Evolutionary conservation across 2,329 filamentous ascomycete genomes (phyloP).

Genomic region (Penicillium sp.): DNA sequence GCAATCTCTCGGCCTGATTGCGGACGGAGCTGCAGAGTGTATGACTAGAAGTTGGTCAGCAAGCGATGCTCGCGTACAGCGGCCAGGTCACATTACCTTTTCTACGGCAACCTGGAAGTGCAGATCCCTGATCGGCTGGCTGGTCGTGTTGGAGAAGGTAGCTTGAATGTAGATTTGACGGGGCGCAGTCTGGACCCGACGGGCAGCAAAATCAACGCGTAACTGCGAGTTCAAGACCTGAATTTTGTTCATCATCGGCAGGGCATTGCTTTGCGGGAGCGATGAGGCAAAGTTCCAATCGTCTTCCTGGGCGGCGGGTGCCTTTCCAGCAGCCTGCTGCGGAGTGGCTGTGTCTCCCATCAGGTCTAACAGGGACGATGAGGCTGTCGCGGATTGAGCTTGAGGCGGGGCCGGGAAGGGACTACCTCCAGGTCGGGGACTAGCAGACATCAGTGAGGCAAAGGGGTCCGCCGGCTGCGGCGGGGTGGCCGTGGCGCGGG

Average conservation of each 20-base stretch:
- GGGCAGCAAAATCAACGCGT: conserved; percentile 70
- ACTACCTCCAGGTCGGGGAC: conserved; percentile 47
- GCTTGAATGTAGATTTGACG: conserved; percentile 68
- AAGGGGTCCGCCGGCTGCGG: conserved; percentile 57
- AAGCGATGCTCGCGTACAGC: not conserved
- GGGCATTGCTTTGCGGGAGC: conserved; percentile 59
- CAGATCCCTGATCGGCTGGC: conserved; percentile 69
- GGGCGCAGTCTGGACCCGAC: conserved; percentile 53
- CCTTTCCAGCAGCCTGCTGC: conserved; percentile 26
- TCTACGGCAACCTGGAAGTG: conserved; percentile 92
- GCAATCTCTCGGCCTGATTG: conserved; percentile 76
- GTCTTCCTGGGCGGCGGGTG: conserved; percentile 64
- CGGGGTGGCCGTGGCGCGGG: conserved; percentile 32
- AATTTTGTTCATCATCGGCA: conserved; percentile 62
- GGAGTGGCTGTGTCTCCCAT: conserved; percentile 21
- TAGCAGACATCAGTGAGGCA: conserved; percentile 54
- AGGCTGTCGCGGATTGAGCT: conserved; percentile 20
- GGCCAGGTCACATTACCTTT: conserved; percentile 60
- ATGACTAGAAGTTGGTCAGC: conserved; percentile 9
- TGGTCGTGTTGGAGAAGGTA: conserved; percentile 78
- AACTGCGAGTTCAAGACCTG: conserved; percentile 69
- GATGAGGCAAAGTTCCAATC: conserved; percentile 94
- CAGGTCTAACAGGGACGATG: conserved; percentile 36
- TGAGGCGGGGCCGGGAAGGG: conserved; percentile 33
- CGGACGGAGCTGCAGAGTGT: conserved; percentile 72